phyloP scores from a whole-genome alignment of 164 flowering plant genomes.

The Buxus sempervirens region DNA sequence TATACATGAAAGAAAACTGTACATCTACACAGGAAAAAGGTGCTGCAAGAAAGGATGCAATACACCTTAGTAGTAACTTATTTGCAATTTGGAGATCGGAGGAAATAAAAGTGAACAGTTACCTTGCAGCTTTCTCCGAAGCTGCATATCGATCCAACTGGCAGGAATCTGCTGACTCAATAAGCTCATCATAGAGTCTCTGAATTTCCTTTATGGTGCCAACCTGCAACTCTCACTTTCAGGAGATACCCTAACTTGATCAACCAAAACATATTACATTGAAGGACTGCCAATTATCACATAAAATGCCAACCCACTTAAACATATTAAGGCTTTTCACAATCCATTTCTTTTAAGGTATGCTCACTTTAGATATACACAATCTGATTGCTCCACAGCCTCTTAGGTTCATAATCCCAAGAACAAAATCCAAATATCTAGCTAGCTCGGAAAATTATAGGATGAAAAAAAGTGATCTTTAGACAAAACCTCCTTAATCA shows the following conservation, averaged over 20 bases:
- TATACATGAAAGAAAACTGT: neutral
- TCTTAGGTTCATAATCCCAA: neutral
- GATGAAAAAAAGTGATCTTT: no score
- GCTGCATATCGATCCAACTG: constrained; percentile 65
- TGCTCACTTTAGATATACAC: neutral
- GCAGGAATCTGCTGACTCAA: constrained; percentile 69
- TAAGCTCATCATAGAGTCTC: constrained; percentile 89
- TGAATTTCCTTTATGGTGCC: constrained; percentile 79
- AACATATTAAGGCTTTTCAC: neutral
- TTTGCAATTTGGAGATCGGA: neutral
- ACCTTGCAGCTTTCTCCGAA: constrained; percentile 72
- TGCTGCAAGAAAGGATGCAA: neutral
- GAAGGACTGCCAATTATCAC: neutral
- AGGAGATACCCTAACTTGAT: constrained; percentile 4
- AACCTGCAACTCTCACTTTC: constrained; percentile 42
- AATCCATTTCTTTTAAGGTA: neutral
- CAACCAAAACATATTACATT: neutral
- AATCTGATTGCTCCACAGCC: neutral
- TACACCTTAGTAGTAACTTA: neutral
- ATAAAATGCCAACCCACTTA: no score
- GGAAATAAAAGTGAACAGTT: neutral
- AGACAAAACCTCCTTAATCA: neutral
- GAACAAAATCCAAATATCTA: neutral
- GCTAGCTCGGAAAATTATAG: neutral
- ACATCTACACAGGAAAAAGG: neutral